Evolutionary conservation across 2,329 filamentous ascomycete genomes (phyloP).

Genomic region (Aspergillus luchuensis): DNA sequence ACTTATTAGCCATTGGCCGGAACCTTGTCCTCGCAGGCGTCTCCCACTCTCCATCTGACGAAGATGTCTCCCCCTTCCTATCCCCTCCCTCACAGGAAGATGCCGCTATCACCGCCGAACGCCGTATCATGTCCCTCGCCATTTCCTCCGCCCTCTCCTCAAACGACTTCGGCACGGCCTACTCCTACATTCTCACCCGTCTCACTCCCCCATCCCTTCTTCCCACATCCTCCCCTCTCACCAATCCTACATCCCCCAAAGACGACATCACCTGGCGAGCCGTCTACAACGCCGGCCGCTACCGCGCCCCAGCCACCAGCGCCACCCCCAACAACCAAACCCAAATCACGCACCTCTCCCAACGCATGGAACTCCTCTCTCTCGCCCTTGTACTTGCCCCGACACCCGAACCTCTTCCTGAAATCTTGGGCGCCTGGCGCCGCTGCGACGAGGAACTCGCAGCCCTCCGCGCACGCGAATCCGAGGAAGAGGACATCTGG

Average conservation of each 20-base stretch:
- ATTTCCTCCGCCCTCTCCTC: conserved; percentile 48
- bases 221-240: conserved; percentile 30
- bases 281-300: conserved; percentile 62
- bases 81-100: conserved; percentile 27
- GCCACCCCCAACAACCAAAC: conserved; percentile 37
- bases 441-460: conserved; percentile 64
- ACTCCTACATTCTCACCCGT: conserved; percentile 66
- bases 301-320: conserved; percentile 43
- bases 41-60: conserved; percentile 28
- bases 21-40: conserved; percentile 57
- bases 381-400: conserved; percentile 64
- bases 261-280: conserved; percentile 67
- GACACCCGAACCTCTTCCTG: conserved; percentile 56
- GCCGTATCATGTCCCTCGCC: conserved; percentile 50
- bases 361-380: conserved; percentile 66
- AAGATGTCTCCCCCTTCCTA: conserved; percentile 20
- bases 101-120: conserved; percentile 42
- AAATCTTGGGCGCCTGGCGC: conserved; percentile 65
- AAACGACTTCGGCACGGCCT: conserved; percentile 61
- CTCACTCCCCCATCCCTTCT: conserved; percentile 46
- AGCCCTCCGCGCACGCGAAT: conserved; percentile 56
- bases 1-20: conserved; percentile 62
- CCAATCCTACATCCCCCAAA: conserved; percentile 30
- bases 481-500: conserved; percentile 59
- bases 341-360: conserved; percentile 59